Evolutionary conservation across 2,329 filamentous ascomycete genomes (phyloP).

Genomic region (Phyllachora maydis): DNA sequence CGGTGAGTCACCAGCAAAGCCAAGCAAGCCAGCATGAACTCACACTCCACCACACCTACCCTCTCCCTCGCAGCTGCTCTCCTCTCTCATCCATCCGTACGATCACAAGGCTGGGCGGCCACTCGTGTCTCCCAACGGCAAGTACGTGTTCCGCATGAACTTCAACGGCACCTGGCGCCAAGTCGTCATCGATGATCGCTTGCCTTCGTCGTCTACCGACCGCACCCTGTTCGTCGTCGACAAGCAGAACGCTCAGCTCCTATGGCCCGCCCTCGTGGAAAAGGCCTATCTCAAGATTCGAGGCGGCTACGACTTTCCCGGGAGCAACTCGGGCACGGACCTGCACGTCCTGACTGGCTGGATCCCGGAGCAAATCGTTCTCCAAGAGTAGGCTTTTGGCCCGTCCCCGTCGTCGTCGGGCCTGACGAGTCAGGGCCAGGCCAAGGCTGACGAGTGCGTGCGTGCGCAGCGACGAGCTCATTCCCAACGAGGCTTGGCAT

Average conservation of each 20-base stretch:
- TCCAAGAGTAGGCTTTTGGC: conserved; percentile 34
- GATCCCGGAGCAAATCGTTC: conserved; percentile 89
- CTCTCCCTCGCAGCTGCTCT: conserved; percentile 34
- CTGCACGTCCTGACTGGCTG: conserved; percentile 84
- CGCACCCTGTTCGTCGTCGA: conserved; percentile 77
- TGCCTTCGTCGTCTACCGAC: conserved; percentile 57
- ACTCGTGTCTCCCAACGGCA: conserved; percentile 53
- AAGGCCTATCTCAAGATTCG: conserved; percentile 93
- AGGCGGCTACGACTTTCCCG: conserved; percentile 92
- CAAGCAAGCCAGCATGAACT: background rate
- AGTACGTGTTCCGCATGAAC: conserved; percentile 80
- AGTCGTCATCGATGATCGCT: conserved; percentile 72
- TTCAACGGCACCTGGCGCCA: conserved; percentile 88
- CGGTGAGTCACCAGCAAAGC: too few relatives aligned
- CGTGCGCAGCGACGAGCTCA: conserved; percentile 58
- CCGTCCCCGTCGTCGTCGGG: background rate
- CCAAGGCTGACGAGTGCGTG: too few relatives aligned
- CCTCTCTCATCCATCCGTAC: conserved; percentile 56
- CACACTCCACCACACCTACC: background rate
- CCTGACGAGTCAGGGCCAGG: too few relatives aligned
- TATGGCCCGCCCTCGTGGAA: conserved; percentile 87
- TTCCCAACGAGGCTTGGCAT: conserved; percentile 57
- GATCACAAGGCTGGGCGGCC: conserved; percentile 37
- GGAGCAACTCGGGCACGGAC: conserved; percentile 92
- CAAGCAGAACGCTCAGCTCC: conserved; percentile 53